phyloP scores from a whole-genome alignment of 2,329 filamentous ascomycete species.

The Aspergillus latus region DNA sequence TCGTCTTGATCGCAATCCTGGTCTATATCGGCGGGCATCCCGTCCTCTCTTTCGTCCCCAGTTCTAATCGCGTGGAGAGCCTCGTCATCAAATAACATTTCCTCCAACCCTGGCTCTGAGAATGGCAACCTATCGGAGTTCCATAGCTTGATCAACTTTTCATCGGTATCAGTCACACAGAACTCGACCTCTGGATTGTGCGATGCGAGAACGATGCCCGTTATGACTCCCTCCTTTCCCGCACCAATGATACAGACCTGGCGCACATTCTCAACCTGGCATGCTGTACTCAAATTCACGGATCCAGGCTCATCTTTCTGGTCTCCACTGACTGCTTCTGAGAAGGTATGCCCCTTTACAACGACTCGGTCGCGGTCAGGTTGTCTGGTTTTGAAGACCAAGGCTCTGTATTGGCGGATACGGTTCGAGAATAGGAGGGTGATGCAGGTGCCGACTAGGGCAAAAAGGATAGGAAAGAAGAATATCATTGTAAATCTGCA shows the following conservation, averaged over 20 bases:
- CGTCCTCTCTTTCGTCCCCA: too few species aligned
- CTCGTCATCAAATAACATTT: slow-evolving; percentile 22
- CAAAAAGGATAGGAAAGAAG: slow-evolving; percentile 20
- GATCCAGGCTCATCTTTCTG: not conserved
- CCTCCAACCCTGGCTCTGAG: slow-evolving; percentile 28
- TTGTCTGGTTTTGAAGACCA: slow-evolving; percentile 4
- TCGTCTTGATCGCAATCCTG: too few species aligned
- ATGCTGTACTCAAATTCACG: too few species aligned
- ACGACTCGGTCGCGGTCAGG: slow-evolving; percentile 11
- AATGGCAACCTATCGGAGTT: slow-evolving; percentile 29
- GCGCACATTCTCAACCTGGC: slow-evolving; percentile 18
- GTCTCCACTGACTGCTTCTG: slow-evolving; percentile 16
- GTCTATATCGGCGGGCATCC: not conserved
- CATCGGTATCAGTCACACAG: slow-evolving; percentile 27
- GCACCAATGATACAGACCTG: slow-evolving; percentile 28
- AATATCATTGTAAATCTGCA: slow-evolving; percentile 12
- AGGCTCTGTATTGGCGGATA: not conserved
- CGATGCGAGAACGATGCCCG: slow-evolving; percentile 27
- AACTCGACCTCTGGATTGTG: slow-evolving; percentile 30
- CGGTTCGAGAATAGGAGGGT: slow-evolving; percentile 18
- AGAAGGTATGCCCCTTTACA: slow-evolving; percentile 23
- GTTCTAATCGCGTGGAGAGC: not conserved
- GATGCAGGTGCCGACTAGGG: slow-evolving; percentile 16
- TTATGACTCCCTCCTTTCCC: slow-evolving; percentile 26
- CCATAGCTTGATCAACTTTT: slow-evolving; percentile 26